These are phyloP conservation scores for Vitis vinifera DNA, from an alignment of 164 flowering plant genomes.

Conservation along the genomic window DNA sequence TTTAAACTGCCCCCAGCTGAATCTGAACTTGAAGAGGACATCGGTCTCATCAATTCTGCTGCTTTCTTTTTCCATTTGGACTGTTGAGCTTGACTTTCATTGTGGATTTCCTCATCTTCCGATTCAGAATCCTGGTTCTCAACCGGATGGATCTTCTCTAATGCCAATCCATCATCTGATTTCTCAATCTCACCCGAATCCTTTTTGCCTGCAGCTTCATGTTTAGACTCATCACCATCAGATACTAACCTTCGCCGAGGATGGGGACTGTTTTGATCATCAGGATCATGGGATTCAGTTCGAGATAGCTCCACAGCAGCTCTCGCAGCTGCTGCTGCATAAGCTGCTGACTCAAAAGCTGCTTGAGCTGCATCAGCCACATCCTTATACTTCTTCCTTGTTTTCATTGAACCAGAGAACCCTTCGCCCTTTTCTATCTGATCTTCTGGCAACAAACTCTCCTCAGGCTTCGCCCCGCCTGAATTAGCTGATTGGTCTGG, in stretches of 20 bases:
- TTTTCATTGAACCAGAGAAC: constrained; percentile 35
- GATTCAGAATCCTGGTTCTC: constrained; percentile 20
- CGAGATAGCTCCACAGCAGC: constrained; percentile 79
- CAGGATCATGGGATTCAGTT: constrained; percentile 39
- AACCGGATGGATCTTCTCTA: constrained; percentile 15
- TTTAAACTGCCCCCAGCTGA: constrained; percentile 22
- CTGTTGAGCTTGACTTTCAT: constrained; percentile 10
- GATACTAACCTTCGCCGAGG: constrained; percentile 15
- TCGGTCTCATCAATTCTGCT: constrained; percentile 23
- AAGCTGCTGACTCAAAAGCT: constrained; percentile 83
- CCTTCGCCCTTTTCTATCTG: constrained; percentile 21
- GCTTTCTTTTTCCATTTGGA: constrained; percentile 11
- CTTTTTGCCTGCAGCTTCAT: constrained; percentile 8
- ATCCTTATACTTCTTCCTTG: constrained; percentile 49
- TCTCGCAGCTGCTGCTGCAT: constrained; percentile 83
- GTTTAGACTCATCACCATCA: constrained; percentile 1
- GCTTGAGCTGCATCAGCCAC: constrained; percentile 88
- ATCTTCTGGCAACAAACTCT: constrained; percentile 13
- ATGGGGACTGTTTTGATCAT: constrained; percentile 25
- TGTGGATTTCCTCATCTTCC: constrained; percentile 15
- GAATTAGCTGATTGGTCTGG: constrained; percentile 6
- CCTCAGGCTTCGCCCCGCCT: background rate
- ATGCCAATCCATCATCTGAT: background rate
- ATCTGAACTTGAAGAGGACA: constrained; percentile 37
- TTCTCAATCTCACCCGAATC: constrained; percentile 1